Evolutionary conservation across 2,329 filamentous ascomycete genomes (phyloP).

Genomic region (Amauroascus verrucosus): DNA sequence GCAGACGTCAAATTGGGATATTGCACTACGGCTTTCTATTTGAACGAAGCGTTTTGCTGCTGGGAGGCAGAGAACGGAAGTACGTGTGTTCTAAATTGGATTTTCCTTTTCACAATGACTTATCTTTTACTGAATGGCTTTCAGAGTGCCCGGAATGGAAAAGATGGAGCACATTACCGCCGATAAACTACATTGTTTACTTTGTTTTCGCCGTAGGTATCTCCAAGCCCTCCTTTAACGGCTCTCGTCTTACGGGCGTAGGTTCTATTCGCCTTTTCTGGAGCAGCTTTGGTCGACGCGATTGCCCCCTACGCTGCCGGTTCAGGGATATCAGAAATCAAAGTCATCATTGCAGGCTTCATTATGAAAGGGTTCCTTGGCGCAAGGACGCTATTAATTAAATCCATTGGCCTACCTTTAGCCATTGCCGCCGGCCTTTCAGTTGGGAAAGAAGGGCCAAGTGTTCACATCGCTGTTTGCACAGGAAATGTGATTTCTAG

Average conservation of each 20-base stretch:
- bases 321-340: conserved; percentile 96
- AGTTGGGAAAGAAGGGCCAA: conserved; percentile 93
- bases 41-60: conserved; percentile 96
- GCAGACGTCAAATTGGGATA: conserved; percentile 93
- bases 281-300: conserved; percentile 73
- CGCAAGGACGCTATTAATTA: conserved; percentile 83
- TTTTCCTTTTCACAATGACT: neutral
- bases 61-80: conserved; percentile 83
- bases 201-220: conserved; percentile 64
- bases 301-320: conserved; percentile 95
- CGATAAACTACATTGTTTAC: conserved; percentile 79
- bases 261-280: conserved; percentile 69
- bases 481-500: conserved; percentile 93
- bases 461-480: conserved; percentile 97
- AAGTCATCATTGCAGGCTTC: conserved; percentile 96
- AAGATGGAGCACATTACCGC: conserved; percentile 67
- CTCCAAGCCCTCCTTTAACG: neutral
- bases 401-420: conserved; percentile 79
- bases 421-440: conserved; percentile 90
- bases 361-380: conserved; percentile 98
- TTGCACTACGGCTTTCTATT: conserved; percentile 88
- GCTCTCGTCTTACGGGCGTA: conserved; percentile 25
- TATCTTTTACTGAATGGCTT: conserved; percentile 6
- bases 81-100: conserved; percentile 15
- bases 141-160: conserved; percentile 79